Percentiles rank a stretch among this genome's conserved stretches.
These are phyloP conservation scores for Pseudogymnoascus sp. DNA, from an alignment of 2,329 filamentous ascomycete species.

Conservation along the genomic window DNA sequence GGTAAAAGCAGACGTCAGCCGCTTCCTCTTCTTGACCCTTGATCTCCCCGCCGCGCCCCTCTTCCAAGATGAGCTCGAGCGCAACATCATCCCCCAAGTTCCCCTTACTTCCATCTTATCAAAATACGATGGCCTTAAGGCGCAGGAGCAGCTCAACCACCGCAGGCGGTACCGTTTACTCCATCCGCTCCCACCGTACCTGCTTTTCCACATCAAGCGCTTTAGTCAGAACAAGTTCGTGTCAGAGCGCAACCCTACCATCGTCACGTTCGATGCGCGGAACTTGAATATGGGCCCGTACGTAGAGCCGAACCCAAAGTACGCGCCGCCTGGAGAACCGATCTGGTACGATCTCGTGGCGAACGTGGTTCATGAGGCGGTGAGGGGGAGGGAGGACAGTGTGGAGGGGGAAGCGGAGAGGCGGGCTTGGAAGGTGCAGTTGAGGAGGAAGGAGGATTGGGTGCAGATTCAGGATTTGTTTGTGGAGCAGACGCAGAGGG, in stretches of 20 bases:
- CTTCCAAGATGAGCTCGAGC: slow-evolving; percentile 89
- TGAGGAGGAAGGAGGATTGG: slow-evolving; percentile 77
- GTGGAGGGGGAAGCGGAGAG: slow-evolving; percentile 86
- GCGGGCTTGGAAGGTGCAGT: slow-evolving; percentile 88
- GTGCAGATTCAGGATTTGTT: slow-evolving; percentile 89
- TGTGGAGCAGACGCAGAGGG: slow-evolving; percentile 80
- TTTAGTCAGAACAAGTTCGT: slow-evolving; percentile 98
- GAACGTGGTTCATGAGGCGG: slow-evolving; percentile 84
- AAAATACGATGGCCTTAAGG: slow-evolving; percentile 85
- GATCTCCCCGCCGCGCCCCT: slow-evolving; percentile 87
- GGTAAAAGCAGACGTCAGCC: slow-evolving; percentile 67
- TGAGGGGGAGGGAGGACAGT: slow-evolving; percentile 66
- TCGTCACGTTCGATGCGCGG: slow-evolving; percentile 87
- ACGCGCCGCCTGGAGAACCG: slow-evolving; percentile 67
- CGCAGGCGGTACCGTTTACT: slow-evolving; percentile 82
- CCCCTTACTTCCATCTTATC: slow-evolving; percentile 73
- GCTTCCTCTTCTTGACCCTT: slow-evolving; percentile 86
- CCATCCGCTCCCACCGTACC: slow-evolving; percentile 83
- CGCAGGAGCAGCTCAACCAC: slow-evolving; percentile 83
- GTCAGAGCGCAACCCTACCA: slow-evolving; percentile 90
- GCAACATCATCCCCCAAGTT: slow-evolving; percentile 93
- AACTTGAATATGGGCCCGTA: slow-evolving; percentile 83
- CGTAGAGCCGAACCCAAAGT: slow-evolving; percentile 73
- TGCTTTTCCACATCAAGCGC: slow-evolving; percentile 93
- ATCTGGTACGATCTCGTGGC: slow-evolving; percentile 94